phyloP scores from a whole-genome alignment of 2,329 filamentous ascomycete species.

The Pseudogymnoascus pannorum region DNA sequence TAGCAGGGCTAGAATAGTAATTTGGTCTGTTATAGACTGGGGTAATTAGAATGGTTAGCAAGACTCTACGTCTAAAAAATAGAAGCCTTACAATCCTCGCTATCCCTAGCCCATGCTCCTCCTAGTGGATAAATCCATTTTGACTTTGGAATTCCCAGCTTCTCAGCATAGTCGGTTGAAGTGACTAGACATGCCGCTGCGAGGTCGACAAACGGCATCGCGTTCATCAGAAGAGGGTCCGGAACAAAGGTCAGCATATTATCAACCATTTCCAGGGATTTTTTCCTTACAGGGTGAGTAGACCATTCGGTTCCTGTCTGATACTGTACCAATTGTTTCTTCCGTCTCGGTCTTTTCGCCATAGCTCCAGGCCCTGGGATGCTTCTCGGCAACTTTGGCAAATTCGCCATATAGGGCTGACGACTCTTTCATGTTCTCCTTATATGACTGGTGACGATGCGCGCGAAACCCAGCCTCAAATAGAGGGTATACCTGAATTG shows the following conservation, averaged over 20 bases:
- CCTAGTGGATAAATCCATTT: slow-evolving; percentile 59
- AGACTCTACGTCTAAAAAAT: not conserved
- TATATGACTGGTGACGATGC: slow-evolving; percentile 43
- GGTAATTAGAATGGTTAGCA: slow-evolving; percentile 1
- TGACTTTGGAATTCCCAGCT: slow-evolving; percentile 45
- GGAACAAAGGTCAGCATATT: slow-evolving; percentile 14
- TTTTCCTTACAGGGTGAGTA: slow-evolving; percentile 52
- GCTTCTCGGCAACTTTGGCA: slow-evolving; percentile 45
- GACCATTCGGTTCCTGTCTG: slow-evolving; percentile 57
- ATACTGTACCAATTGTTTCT: slow-evolving; percentile 45
- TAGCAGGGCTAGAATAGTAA: slow-evolving; percentile 50
- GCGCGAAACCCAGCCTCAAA: slow-evolving; percentile 60
- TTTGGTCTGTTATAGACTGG: slow-evolving; percentile 56
- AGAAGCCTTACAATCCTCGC: slow-evolving; percentile 39
- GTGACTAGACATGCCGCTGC: slow-evolving; percentile 55
- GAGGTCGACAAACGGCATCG: slow-evolving; percentile 62
- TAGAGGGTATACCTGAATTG: slow-evolving; percentile 60
- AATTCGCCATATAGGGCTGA: slow-evolving; percentile 54
- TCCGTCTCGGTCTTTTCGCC: slow-evolving; percentile 36
- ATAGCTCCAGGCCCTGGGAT: slow-evolving; percentile 51
- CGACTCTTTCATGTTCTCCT: slow-evolving; percentile 52
- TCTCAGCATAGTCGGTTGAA: slow-evolving; percentile 44
- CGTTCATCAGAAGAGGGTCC: slow-evolving; percentile 65
- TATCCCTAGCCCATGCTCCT: slow-evolving; percentile 55
- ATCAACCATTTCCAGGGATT: not conserved